Percentiles rank a stretch among this genome's conserved stretches.
phyloP scores from a whole-genome alignment of 2,329 filamentous ascomycete species.

The Sporothrix sp. region DNA sequence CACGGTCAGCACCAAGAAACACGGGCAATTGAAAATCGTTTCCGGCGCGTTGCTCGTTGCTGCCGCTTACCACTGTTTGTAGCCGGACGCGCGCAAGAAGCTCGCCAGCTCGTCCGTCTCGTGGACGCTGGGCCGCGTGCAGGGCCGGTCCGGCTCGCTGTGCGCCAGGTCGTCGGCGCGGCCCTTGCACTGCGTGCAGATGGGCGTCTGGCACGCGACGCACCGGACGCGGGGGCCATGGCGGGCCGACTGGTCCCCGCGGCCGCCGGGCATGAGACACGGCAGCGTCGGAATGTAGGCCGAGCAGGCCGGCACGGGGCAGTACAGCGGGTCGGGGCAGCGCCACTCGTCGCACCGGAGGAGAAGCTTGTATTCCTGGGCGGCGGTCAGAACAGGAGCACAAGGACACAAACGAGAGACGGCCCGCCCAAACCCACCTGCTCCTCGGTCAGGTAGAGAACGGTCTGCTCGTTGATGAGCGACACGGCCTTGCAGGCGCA shows the following conservation, averaged over 20 bases:
- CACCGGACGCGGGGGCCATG: not conserved
- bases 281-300: conserved; percentile 2
- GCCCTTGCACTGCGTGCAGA: conserved; percentile 6
- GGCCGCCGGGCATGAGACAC: not conserved
- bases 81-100: not conserved
- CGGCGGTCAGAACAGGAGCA: too few species aligned
- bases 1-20: not conserved
- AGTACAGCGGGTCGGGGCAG: conserved; percentile 3
- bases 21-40: too few species aligned
- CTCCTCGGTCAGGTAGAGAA: not conserved
- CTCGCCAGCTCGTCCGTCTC: not conserved
- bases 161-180: not conserved
- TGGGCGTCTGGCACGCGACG: not conserved
- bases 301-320: not conserved
- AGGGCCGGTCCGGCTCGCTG: not conserved
- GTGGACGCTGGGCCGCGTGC: not conserved
- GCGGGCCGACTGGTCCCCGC: too few species aligned
- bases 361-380: too few species aligned
- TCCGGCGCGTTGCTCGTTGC: not conserved
- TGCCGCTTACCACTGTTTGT: not conserved
- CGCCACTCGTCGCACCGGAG: conserved; percentile 1
- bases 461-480: not conserved
- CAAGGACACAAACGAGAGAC: too few species aligned
- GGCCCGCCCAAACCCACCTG: too few species aligned
- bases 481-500: not conserved